Base-by-base conservation (phyloP, 352 stramenopile species). In the Phytophthora palmivora region DNA sequence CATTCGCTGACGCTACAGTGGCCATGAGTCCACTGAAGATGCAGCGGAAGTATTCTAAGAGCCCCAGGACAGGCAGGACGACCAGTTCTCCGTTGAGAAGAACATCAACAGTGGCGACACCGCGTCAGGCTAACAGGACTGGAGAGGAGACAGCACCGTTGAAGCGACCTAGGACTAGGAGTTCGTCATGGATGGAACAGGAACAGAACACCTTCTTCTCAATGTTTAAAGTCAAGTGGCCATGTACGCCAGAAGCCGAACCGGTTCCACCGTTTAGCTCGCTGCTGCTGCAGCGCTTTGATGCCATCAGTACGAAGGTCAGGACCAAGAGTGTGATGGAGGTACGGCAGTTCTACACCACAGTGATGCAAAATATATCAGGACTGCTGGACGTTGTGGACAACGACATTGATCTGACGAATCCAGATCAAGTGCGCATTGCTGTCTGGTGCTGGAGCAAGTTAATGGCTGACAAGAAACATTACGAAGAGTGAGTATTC, bases 371-470 rank as follows among this genome's bases (percentile, higher is more conserved):
- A 6, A 58, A 72, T 51, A 76, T 92, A 49, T 61, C 68, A 1
- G 65, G 70, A 15, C 52, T 92, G 42, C 60, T 89, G 37, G 36
- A 73, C 2, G 36, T 66, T 32, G 67, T 80, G 14, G 58, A 77
- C 15, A 75, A 92, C 58, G 82, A 92, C 36, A 76, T 92, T 38
- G 70, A 89, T 34, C 30, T 92, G 26, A 71, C 69, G 24, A 89
- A 92, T 44, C 67, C 78, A 0, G 82, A 92, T 37, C 71, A 89
- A 71, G 72, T 87, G n/a, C 82, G 82, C 22, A 88, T 92, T 57
- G 78, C 80, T 22, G 64, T 92, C 3, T 87, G 82, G 76, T 92
- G 82, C 44, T 92, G 80, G 79, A 71, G 72, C 55, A 92, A 92
- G 58, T 32, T 91, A 28, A 63, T 82, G 63, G 57, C 46, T 21